Evolutionary conservation across 2,329 filamentous ascomycete genomes (phyloP).

Genomic region (Trichoderma atrobrunneum): DNA sequence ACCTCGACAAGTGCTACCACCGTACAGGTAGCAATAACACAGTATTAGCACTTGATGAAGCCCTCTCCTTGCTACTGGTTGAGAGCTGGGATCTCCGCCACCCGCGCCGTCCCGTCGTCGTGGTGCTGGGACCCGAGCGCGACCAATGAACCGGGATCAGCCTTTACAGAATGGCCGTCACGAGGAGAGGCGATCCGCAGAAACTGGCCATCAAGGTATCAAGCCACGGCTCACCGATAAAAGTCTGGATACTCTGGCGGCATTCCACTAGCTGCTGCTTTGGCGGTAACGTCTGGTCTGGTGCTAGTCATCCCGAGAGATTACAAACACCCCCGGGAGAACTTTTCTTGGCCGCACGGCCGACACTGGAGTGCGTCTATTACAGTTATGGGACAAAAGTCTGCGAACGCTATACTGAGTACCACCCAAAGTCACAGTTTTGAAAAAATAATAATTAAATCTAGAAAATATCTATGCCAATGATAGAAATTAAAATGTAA

Average conservation of each 20-base stretch:
- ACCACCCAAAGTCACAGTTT: no score
- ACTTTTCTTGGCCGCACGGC: neutral
- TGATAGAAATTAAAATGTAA: no score
- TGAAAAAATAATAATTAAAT: no score
- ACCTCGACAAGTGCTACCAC: neutral
- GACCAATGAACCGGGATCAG: conserved; percentile 10
- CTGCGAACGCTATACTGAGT: no score
- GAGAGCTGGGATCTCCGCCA: conserved; percentile 12
- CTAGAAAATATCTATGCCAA: no score
- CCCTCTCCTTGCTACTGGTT: neutral
- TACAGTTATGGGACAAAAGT: no score
- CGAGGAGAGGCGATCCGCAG: neutral
- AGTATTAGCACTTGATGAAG: neutral
- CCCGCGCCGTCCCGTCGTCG: conserved; percentile 19
- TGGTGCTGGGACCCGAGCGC: conserved; percentile 16
- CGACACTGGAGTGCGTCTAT: neutral
- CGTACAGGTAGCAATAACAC: neutral
- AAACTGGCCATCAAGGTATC: conserved; percentile 13
- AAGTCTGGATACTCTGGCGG: neutral
- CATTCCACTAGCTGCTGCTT: neutral
- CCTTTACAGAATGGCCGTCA: conserved; percentile 4
- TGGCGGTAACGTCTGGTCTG: neutral
- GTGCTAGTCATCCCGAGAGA: neutral
- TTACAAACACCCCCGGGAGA: neutral
- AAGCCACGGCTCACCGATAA: conserved; percentile 4